These are phyloP conservation scores for Camelina laxa DNA, from an alignment of 345 rosid genomes.

Conservation along the genomic window DNA sequence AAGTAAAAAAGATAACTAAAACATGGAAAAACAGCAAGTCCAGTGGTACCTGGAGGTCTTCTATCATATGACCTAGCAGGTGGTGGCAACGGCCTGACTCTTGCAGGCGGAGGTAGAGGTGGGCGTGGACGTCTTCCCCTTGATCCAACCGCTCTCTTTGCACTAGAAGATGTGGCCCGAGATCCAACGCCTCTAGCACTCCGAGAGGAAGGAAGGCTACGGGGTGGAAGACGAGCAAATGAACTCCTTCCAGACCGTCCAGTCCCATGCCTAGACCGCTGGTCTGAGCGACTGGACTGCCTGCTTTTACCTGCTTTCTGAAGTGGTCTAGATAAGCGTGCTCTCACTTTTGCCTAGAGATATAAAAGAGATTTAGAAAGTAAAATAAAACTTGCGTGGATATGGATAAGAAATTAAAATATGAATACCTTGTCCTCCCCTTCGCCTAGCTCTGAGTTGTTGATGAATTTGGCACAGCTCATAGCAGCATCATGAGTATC, in stretches of 20 bases:
- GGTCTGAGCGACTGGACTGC: conserved; percentile 60
- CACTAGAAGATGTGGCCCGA: conserved; percentile 60
- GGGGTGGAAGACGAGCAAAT: conserved; percentile 66
- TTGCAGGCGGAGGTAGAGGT: conserved; percentile 66
- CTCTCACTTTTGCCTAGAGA: conserved; percentile 89
- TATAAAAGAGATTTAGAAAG: conserved; percentile 13
- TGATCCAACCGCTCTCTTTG: conserved; percentile 59
- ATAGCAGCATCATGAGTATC: conserved; percentile 94
- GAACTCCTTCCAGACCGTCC: conserved; percentile 70
- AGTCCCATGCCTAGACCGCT: conserved; percentile 64
- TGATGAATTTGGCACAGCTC: conserved; percentile 86
- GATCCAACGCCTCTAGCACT: conserved; percentile 54
- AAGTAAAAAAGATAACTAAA: background rate
- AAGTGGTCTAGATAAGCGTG: conserved; percentile 92
- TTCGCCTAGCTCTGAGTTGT: conserved; percentile 85
- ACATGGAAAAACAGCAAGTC: conserved; percentile 4
- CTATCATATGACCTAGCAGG: conserved; percentile 84
- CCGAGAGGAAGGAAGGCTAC: conserved; percentile 51
- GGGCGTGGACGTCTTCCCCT: conserved; percentile 85
- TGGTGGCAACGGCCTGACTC: conserved; percentile 69
- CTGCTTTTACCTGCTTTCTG: conserved; percentile 75
- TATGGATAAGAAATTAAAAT: conserved; percentile 5
- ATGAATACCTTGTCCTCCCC: conserved; percentile 75
- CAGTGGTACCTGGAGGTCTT: conserved; percentile 73
- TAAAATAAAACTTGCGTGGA: conserved; percentile 1